These are phyloP conservation scores for Torulaspora microellipsoides DNA, from an alignment of 805 yeast species.

Conservation along the genomic window DNA sequence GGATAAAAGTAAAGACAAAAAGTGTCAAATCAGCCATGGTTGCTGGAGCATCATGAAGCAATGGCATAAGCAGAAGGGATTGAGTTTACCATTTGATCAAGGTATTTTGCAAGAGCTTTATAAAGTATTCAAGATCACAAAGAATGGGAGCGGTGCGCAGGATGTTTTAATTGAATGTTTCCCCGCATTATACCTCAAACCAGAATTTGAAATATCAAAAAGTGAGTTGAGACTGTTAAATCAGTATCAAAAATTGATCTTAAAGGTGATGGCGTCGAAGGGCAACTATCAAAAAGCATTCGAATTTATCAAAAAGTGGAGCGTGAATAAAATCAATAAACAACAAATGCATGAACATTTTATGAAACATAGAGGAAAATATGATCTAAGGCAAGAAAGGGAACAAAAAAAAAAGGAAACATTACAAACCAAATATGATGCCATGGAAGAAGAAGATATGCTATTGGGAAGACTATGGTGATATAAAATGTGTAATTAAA, in stretches of 20 bases:
- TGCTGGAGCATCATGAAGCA: constrained; percentile 24
- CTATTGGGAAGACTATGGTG: constrained; percentile 32
- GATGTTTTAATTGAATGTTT: constrained; percentile 14
- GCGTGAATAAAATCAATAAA: constrained; percentile 14
- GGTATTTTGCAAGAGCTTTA: constrained; percentile 17
- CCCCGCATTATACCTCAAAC: constrained; percentile 10
- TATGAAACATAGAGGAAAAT: constrained; percentile 5
- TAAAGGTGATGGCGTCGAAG: constrained; percentile 17
- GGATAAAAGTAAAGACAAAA: constrained; percentile 16
- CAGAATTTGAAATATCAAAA: constrained; percentile 1
- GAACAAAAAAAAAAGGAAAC: constrained; percentile 4
- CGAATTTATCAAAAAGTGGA: constrained; percentile 24
- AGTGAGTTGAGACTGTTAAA: constrained; percentile 12
- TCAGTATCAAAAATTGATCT: constrained; percentile 21
- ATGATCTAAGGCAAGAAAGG: constrained; percentile 6
- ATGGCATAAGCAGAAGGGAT: constrained; percentile 19
- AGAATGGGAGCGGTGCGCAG: constrained; percentile 19
- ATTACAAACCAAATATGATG: constrained; percentile 18
- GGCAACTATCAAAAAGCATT: constrained; percentile 13
- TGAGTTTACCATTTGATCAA: constrained; percentile 18
- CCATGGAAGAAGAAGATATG: constrained; percentile 28
- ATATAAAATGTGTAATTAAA: constrained; percentile 7
- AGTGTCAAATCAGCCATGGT: constrained; percentile 15
- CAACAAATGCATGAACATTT: constrained; percentile 12
- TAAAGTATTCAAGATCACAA: constrained; percentile 11